A percentile compares a stretch with the other conserved stretches of the same genome.
Conservation (phyloP, 2,329 filamentous ascomycete species). For the Fusarium nodosum region DNA sequence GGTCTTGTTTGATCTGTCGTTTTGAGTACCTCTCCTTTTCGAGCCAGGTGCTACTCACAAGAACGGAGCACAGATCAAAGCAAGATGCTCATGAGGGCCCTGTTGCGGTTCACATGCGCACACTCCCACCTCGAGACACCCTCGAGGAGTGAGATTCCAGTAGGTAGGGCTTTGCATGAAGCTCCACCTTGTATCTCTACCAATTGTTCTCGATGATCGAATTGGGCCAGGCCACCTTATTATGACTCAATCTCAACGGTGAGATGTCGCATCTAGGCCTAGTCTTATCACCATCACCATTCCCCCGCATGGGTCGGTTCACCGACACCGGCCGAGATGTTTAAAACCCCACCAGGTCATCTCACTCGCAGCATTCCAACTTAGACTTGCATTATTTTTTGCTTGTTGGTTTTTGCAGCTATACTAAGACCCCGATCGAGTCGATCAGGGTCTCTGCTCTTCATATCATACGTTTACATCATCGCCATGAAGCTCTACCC, state of each 20-base stretch:
- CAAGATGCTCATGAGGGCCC: conserved; percentile 15
- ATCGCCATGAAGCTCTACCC: conserved; percentile 71
- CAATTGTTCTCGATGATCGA: conserved; percentile 42
- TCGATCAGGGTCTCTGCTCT: conserved; percentile 37
- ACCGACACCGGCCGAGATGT: conserved; percentile 25
- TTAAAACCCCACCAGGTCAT: conserved; percentile 28
- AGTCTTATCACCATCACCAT: conserved; percentile 27
- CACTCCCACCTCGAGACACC: conserved; percentile 17
- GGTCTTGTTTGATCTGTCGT: conserved; percentile 30
- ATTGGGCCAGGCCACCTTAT: conserved; percentile 22
- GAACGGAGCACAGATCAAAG: conserved; percentile 24
- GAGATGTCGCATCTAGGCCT: conserved; percentile 29
- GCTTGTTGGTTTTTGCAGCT: conserved; percentile 32
- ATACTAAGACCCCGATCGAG: conserved; percentile 28
- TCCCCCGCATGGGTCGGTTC: conserved; percentile 40
- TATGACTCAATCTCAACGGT: conserved; percentile 40
- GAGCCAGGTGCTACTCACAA: conserved; percentile 8
- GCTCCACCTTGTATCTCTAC: conserved; percentile 37
- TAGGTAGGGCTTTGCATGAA: conserved; percentile 41
- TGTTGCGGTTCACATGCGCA: conserved; percentile 21
- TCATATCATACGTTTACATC: conserved; percentile 41
- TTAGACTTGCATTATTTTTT: conserved; percentile 26
- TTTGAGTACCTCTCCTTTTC: not conserved
- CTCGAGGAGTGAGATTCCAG: conserved; percentile 23
- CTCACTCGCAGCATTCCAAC: conserved; percentile 37